Evolutionary conservation across 2,329 filamentous ascomycete genomes (phyloP).

Genomic region (Neofusicoccum laricinum): DNA sequence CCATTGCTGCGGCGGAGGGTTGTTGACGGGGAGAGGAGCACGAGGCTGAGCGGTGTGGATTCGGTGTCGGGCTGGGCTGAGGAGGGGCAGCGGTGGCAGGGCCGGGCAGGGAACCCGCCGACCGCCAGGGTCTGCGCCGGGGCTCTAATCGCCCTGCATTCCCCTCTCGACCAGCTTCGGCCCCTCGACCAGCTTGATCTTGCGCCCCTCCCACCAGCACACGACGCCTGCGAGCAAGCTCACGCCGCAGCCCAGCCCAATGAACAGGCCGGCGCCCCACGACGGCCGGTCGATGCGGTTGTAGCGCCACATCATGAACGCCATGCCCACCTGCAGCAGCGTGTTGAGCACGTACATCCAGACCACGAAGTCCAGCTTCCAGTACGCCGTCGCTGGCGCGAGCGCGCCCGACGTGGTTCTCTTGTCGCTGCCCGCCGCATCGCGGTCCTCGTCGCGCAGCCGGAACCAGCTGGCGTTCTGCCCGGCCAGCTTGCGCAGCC

Average conservation of each 20-base stretch:
- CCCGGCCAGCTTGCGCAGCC: constrained; percentile 31
- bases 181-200: constrained; percentile 5
- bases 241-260: constrained; percentile 68
- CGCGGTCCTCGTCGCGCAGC: constrained; percentile 58
- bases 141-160: background rate
- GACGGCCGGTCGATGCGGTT: constrained; percentile 68
- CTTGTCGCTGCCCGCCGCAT: constrained; percentile 39
- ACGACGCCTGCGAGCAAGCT: background rate
- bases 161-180: constrained; percentile 4
- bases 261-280: constrained; percentile 77
- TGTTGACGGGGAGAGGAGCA: background rate
- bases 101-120: background rate
- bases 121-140: background rate
- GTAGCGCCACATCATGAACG: constrained; percentile 79
- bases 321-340: constrained; percentile 70
- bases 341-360: constrained; percentile 80
- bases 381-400: constrained; percentile 63
- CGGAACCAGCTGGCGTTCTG: constrained; percentile 54
- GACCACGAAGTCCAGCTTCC: constrained; percentile 78
- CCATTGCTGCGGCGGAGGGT: constrained; percentile 29
- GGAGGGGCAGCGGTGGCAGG: no score
- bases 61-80: no score
- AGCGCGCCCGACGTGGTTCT: constrained; percentile 58
- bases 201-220: constrained; percentile 1
- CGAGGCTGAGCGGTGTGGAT: constrained; percentile 3